A percentile compares a stretch with the other conserved stretches of the same genome.
These are phyloP conservation scores for Talaromyces sp. DNA, from an alignment of 2,329 filamentous ascomycete genomes.

Conservation along the genomic window DNA sequence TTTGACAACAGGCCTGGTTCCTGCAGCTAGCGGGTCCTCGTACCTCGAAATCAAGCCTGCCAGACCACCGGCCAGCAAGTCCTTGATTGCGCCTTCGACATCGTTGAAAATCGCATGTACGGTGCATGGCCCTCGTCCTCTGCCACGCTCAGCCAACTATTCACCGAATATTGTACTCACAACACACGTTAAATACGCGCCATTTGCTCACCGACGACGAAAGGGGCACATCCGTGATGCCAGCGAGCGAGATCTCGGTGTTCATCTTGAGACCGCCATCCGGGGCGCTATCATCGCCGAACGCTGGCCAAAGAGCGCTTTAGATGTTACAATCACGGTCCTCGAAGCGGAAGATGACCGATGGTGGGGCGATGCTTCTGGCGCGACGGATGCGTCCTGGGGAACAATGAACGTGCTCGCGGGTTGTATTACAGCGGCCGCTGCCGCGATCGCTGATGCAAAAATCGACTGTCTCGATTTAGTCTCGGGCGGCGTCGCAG, in stretches of 20 bases:
- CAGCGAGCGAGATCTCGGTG: slow-evolving; percentile 80
- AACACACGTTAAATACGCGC: slow-evolving; percentile 93
- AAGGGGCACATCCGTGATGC: slow-evolving; percentile 82
- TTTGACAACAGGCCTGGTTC: slow-evolving; percentile 84
- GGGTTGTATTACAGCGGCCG: slow-evolving; percentile 88
- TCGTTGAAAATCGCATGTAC: slow-evolving; percentile 89
- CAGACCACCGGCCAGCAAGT: slow-evolving; percentile 34
- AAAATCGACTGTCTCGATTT: slow-evolving; percentile 94
- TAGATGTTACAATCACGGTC: slow-evolving; percentile 91
- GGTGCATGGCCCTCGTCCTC: slow-evolving; percentile 85
- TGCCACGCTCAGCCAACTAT: slow-evolving; percentile 85
- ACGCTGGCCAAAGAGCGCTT: slow-evolving; percentile 94
- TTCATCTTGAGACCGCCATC: slow-evolving; percentile 85
- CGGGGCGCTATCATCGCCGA: slow-evolving; percentile 87
- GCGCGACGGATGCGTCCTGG: slow-evolving; percentile 60
- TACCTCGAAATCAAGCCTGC: slow-evolving; percentile 54
- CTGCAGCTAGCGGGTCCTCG: slow-evolving; percentile 87
- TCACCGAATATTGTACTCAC: slow-evolving; percentile 87
- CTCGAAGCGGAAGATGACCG: slow-evolving; percentile 86
- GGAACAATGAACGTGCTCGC: slow-evolving; percentile 87
- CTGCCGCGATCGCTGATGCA: slow-evolving; percentile 87
- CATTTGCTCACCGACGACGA: slow-evolving; percentile 79
- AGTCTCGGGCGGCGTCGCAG: slow-evolving; percentile 83
- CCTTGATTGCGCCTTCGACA: slow-evolving; percentile 51
- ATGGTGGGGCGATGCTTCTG: slow-evolving; percentile 55